Percentiles rank a stretch among this genome's conserved stretches.
Evolutionary conservation across 2,329 filamentous ascomycete genomes (phyloP).

Genomic region (Penicillium polonicum): DNA sequence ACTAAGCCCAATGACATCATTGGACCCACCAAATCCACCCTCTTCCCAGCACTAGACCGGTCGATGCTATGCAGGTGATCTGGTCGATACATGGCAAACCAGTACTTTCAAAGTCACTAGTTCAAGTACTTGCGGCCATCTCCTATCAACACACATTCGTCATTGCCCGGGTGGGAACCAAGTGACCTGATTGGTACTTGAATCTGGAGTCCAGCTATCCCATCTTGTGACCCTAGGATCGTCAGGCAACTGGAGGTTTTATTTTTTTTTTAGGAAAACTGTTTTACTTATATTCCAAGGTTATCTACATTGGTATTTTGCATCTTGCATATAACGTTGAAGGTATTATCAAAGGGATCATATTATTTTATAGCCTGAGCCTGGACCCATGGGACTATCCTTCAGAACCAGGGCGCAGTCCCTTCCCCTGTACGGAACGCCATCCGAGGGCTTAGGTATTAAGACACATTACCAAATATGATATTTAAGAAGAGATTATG

Average conservation of each 20-base stretch:
- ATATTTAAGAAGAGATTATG: not conserved
- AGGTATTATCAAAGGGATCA: not conserved
- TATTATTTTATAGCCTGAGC: not conserved
- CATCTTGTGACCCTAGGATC: constrained; percentile 10
- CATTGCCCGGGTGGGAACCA: not conserved
- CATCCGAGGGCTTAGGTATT: not conserved
- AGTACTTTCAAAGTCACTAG: constrained; percentile 7
- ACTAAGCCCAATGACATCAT: constrained; percentile 28
- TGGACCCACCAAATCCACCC: constrained; percentile 15
- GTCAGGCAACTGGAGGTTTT: constrained; percentile 2
- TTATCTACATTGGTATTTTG: not conserved
- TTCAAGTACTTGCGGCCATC: not conserved
- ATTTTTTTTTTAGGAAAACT: not conserved
- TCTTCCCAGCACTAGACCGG: constrained; percentile 27
- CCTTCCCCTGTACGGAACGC: constrained; percentile 18
- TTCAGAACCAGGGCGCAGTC: not conserved
- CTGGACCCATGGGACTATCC: constrained; percentile 14
- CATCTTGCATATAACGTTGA: not conserved
- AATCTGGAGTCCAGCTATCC: not conserved
- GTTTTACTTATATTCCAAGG: not conserved
- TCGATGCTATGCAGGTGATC: constrained; percentile 29
- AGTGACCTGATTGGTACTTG: constrained; percentile 9
- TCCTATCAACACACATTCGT: constrained; percentile 1
- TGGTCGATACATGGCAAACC: constrained; percentile 9
- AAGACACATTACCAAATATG: not conserved